Base-by-base conservation (phyloP, 352 stramenopile species). In the Phytophthora hibernalis region DNA sequence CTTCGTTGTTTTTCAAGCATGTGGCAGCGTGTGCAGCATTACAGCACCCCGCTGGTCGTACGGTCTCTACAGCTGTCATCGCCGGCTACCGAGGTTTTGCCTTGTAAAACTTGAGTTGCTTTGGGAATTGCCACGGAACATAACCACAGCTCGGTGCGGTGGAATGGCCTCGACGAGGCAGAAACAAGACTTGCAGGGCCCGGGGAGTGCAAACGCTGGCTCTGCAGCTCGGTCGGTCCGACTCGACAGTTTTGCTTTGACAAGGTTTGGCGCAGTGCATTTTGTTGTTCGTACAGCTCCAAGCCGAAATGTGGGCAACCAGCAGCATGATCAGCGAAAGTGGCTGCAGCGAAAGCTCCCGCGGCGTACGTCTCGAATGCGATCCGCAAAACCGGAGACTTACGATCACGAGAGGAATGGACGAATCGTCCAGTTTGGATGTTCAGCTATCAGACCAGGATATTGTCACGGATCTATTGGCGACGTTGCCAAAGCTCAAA, bases 401-500 rank as follows among this genome's bases (percentile, higher is more conserved):
- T 5, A 78, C 65, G 1, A 75, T 78, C 31, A 68, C 56, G 9
- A 33, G 54, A 20, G 65, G 47, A 33, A 45, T 49, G 24, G 28
- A 59, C 33, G 51, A 71, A 30, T 43, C 53, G 7, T 61, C 54
- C 5, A 30, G 30, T 15, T 66, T 21, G 18, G 67, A 64, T 15
- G 60, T 78, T 1, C 44, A 78, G 48, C 51, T 78, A 5, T 78
- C 70, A 8, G 74, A 82, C 67, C 70, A 82, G 52, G 74, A 82
- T 11, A 67, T 82, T 47, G 71, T 77, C 40, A 68, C 73, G 10
- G 74, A 82, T 48, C 33, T 82, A n/a, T 62, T 82, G 45, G 74
- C 70, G n/a, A 82, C 74, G 1, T 30, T 82, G 2, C 74, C 74
- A 0, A 82, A 82, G 58, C 61, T 82, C 16, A 72, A 78, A 67